phyloP scores from a whole-genome alignment of 805 yeast genomes.

The Hanseniaspora meyeri region DNA sequence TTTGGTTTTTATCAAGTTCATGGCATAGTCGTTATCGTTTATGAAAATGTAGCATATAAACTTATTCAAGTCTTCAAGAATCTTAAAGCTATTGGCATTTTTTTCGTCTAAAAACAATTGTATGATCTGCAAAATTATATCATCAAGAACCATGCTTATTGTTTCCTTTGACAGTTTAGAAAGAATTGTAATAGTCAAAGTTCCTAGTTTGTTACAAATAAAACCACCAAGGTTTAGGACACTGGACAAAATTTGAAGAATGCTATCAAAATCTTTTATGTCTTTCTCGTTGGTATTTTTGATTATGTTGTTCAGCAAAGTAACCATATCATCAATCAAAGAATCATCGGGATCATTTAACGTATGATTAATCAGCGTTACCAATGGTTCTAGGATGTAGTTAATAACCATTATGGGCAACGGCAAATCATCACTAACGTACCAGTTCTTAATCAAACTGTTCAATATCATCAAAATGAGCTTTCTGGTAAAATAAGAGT shows the following conservation, averaged over 20 bases:
- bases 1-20: constrained; percentile 39
- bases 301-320: neutral
- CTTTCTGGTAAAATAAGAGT: neutral
- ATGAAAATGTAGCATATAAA: constrained; percentile 65
- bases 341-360: constrained; percentile 23
- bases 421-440: constrained; percentile 22
- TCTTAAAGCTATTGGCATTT: constrained; percentile 41
- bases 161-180: constrained; percentile 37
- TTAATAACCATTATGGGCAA: constrained; percentile 23
- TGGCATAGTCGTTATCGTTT: constrained; percentile 48
- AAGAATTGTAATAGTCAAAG: constrained; percentile 47
- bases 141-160: constrained; percentile 30
- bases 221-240: constrained; percentile 62
- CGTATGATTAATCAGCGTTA: constrained; percentile 28
- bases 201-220: constrained; percentile 21
- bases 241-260: constrained; percentile 46
- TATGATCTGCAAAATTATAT: constrained; percentile 64
- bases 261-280: constrained; percentile 17
- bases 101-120: constrained; percentile 49
- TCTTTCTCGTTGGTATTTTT: constrained; percentile 17
- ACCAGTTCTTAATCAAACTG: constrained; percentile 19
- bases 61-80: constrained; percentile 63
- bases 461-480: neutral
- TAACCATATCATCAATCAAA: neutral
- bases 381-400: constrained; percentile 22